Evolutionary conservation across 1,284 basidiomycete genomes (phyloP).

Genomic region (Sanghuangporus sanghuang): DNA sequence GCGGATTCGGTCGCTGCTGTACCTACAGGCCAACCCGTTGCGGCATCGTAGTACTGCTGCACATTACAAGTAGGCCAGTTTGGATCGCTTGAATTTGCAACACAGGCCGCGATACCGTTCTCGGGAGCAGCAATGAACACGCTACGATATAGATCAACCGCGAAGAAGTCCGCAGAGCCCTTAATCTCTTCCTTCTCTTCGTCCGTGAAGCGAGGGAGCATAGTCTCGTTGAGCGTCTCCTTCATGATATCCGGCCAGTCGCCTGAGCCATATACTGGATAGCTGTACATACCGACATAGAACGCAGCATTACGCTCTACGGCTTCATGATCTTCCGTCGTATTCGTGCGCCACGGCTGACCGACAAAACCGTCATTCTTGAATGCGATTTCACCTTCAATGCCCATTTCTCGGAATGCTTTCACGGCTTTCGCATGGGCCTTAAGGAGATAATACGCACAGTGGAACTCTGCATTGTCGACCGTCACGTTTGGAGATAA

Average conservation of each 20-base stretch:
- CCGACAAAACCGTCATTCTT: slow-evolving; percentile 43
- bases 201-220: slow-evolving; percentile 39
- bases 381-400: slow-evolving; percentile 41
- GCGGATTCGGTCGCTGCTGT: slow-evolving; percentile 34
- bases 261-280: slow-evolving; percentile 40
- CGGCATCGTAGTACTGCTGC: slow-evolving; percentile 32
- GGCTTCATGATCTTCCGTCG: slow-evolving; percentile 36
- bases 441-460: slow-evolving; percentile 37
- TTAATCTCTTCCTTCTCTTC: slow-evolving; percentile 36
- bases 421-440: slow-evolving; percentile 42
- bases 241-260: slow-evolving; percentile 44
- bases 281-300: slow-evolving; percentile 40
- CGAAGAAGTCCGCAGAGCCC: slow-evolving; percentile 44
- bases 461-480: slow-evolving; percentile 37
- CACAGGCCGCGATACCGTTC: slow-evolving; percentile 36
- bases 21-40: slow-evolving; percentile 39
- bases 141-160: slow-evolving; percentile 40
- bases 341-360: slow-evolving; percentile 35
- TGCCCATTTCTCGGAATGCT: slow-evolving; percentile 42
- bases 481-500: slow-evolving; percentile 37
- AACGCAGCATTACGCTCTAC: slow-evolving; percentile 43
- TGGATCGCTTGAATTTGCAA: slow-evolving; percentile 34
- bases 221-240: slow-evolving; percentile 36
- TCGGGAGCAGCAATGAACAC: slow-evolving; percentile 35
- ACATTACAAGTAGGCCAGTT: slow-evolving; percentile 40